Base-by-base conservation (phyloP, 2,329 filamentous ascomycete genomes). In the Colletotrichum lentis region DNA sequence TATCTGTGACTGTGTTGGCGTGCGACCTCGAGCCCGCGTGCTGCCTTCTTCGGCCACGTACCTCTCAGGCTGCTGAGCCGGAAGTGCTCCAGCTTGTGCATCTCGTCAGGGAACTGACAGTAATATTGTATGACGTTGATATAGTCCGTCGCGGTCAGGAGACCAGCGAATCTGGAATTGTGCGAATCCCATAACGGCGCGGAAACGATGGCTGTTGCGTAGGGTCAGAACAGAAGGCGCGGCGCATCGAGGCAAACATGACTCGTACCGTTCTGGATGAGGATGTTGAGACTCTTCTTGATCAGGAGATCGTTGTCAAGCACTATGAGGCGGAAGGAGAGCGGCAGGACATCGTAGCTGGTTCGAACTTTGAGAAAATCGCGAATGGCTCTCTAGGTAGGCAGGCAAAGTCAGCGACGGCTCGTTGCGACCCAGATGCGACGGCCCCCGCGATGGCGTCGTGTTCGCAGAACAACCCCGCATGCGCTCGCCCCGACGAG, bases 101-200 rank as follows among this genome's bases (percentile, higher is more conserved):
- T 87, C 67, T 94, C 91, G 72, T 97, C 93, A 2, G 95, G 96
- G 74, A 96, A 96, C 80, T 98, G 94, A 85, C 94, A 97, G 83
- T 99, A 98, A 81, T 99, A 99, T 78, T 98, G 95, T 47, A 99
- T 97, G 65, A 99, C 91, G 76, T 99, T 99, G 81, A 99, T 96
- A 79, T 96, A 99, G 81, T 99, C 96, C 69, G 94, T 97, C 71
- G 94, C 96, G 35, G 96, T 99, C 72, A 99, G 85, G 56, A 99
- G 87, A 46, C 96, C 96, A 47, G 95, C 96, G 79, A 98, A 99
- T 43, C 91, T 93, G 31, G 94, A 97, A 4, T 90, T 92, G 72
- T 92, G 91, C 31, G 95, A 97, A 79, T 99, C 94, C 96, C 96
- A 99, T 72, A 99, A 84, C 58, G 96, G 96, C 60, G 96, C 96